Evolutionary conservation across 352 stramenopile genomes (phyloP), one percentile per base, ranked within the genome.

Genomic region (Thraustochytrium striatum): DNA sequence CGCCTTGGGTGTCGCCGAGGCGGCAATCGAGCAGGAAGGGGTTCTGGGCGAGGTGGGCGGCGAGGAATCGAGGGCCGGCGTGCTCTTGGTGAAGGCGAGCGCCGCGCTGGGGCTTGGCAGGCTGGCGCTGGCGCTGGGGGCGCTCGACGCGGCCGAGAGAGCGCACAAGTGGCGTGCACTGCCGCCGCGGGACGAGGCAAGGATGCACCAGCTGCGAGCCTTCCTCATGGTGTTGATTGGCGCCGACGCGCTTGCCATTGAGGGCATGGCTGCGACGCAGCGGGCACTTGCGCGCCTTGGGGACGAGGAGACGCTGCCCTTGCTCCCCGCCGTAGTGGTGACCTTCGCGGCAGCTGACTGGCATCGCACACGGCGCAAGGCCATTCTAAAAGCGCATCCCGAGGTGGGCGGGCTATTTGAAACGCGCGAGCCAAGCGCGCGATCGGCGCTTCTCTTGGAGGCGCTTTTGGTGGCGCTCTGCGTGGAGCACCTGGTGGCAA

Each of bases 201-300:
- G n/a, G n/a, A n/a, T n/a, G n/a, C n/a, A n/a, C n/a, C 65, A 75
- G 32, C 21, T 75, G 19, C 65, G 65, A 11, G 65, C 65, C 3
- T 30, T 61, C 36, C n/a, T 75, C 30, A 75, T 75, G 65, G 65
- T 75, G 25, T 32, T 75, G 19, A 68, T 75, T n/a, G 65, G 65
- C 35, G 65, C 47, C 16, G 65, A 75, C 36, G 21, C 13, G 9
- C 41, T 75, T 19, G 65, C 33, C 32, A 38, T 39, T 16, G 52
- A 61, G 44, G 41, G 25, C 25, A 72, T 75, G n/a, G 7, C 30
- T 25, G 44, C n/a, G 13, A 43, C 32, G 11, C 32, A 55, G 30
- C 3, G 25, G 39, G 44, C 32, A 21, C 36, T 75, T 28, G 21
- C 50, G 41, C 25, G 59, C 19, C 35, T 44, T 16, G 32, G 44